phyloP scores from a whole-genome alignment of 495 filamentous ascomycete species.

The Trichoderma orchidacearum region DNA sequence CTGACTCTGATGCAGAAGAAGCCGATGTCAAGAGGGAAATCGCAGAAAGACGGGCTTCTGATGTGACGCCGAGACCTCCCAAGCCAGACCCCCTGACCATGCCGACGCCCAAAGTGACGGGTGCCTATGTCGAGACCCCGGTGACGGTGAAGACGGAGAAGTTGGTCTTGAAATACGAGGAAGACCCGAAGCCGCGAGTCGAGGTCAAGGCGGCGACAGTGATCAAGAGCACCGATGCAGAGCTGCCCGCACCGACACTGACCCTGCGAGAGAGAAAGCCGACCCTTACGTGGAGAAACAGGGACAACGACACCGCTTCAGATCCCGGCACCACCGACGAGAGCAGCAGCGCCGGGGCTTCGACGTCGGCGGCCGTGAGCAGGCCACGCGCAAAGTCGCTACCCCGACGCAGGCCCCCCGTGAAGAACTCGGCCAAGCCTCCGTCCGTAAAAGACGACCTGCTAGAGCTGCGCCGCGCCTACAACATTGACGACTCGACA shows the following conservation, averaged over 20 bases:
- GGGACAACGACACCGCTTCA: neutral
- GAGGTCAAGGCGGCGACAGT: neutral
- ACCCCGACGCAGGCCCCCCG: constrained; percentile 17
- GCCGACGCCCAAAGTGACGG: constrained; percentile 34
- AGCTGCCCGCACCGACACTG: neutral
- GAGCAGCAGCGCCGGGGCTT: constrained; percentile 5
- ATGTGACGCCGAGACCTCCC: constrained; percentile 31
- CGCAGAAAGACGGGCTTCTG: constrained; percentile 3
- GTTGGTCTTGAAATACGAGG: constrained; percentile 2
- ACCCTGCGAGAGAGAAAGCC: neutral
- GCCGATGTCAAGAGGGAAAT: constrained; percentile 5
- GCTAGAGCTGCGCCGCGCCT: constrained; percentile 28
- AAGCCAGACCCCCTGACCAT: constrained; percentile 30
- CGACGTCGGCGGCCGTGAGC: constrained; percentile 12
- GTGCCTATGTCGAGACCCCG: constrained; percentile 39
- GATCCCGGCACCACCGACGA: neutral
- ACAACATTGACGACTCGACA: constrained; percentile 39
- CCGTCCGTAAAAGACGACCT: constrained; percentile 36
- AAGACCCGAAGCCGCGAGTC: neutral
- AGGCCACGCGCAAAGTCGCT: constrained; percentile 17
- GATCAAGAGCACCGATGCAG: no score
- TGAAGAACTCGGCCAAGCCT: constrained; percentile 34
- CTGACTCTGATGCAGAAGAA: constrained; percentile 10
- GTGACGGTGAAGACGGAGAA: constrained; percentile 25
- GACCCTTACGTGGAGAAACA: neutral